Base-by-base conservation (phyloP, 352 stramenopile genomes). In the Elongisporangium prolatum region DNA sequence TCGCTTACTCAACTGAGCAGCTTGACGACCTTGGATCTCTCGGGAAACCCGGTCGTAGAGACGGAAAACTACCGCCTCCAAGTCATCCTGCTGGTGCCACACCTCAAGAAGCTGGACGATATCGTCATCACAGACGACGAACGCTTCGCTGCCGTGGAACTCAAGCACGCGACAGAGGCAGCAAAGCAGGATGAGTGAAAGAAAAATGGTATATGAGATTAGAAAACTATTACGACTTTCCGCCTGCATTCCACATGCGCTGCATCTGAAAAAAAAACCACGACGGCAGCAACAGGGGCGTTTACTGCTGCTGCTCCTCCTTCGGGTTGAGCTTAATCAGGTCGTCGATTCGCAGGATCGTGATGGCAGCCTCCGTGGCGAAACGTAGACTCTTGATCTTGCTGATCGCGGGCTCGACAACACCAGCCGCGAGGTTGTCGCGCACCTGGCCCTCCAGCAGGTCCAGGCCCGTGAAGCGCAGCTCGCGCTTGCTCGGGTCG, bases 361-460 rank as follows among this genome's bases (percentile, higher is more conserved):
- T 99, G 79, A 99, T 99, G 50, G 97, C 97, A 37, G 97, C 97
- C 65, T 99, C 98, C 5, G 96, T 99, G 18, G 98, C 98, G 84
- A 99, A 99, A 65, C 97, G 86, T 62, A 99, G 78, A 71, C 88
- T 98, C 81, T 99, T 99, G 77, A 99, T 98, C 86, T 99, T 99
- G 68, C 93, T 99, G 65, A 99, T 99, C 57, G 98, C 97, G 18
- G 98, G 98, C 84, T 99, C 98, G 16, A 99, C 88, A n/a, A 99
- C 97, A 59, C 96, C 97, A 20, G 91, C 94, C 21, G 81, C 82
- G 38, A 99, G 81, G 77, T 99, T 99, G 80, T 99, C 82, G 54
- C 94, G 86, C 59, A 99, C 96, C 28, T 75, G 82, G 51, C 98
- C 98, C 25, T 98, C 81, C 4, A 98, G 65, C 49, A 99, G 79